A percentile compares a stretch with the other conserved stretches of the same genome.
These are phyloP conservation scores for Dryas alaskensis DNA, from an alignment of 306 rosid species.

Conservation along the genomic window DNA sequence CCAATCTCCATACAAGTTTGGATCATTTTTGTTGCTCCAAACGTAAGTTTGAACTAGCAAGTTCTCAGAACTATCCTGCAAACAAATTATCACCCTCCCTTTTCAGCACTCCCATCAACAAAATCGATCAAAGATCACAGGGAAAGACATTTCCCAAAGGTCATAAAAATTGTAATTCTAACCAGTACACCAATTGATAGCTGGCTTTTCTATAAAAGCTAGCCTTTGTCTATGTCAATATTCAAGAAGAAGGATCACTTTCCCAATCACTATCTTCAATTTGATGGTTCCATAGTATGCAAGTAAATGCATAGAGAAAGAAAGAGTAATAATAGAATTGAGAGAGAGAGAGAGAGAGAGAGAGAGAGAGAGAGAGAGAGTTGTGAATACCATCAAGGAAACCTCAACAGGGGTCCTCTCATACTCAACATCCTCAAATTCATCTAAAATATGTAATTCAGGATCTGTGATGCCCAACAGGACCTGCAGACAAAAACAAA, in stretches of 20 bases:
- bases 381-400: constrained; percentile 39
- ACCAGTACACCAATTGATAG: neutral
- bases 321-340: neutral
- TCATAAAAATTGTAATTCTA: neutral
- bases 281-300: neutral
- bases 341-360: too few species aligned
- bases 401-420: constrained; percentile 60
- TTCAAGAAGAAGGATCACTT: too few species aligned
- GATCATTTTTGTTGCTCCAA: constrained; percentile 72
- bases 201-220: neutral
- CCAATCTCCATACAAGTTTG: constrained; percentile 78
- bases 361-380: neutral
- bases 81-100: constrained; percentile 1
- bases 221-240: too few species aligned
- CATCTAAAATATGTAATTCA: constrained; percentile 63
- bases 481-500: constrained; percentile 45
- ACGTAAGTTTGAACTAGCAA: constrained; percentile 53
- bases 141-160: neutral
- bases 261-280: neutral
- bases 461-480: constrained; percentile 59
- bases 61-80: constrained; percentile 61
- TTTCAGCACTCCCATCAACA: constrained; percentile 6
- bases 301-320: neutral
- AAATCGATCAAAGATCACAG: neutral
- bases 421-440: constrained; percentile 82